Evolutionary conservation across 768 basidiomycete genomes (phyloP), one percentile per base, ranked within the genome.

Genomic region (Leccinum variicolor): DNA sequence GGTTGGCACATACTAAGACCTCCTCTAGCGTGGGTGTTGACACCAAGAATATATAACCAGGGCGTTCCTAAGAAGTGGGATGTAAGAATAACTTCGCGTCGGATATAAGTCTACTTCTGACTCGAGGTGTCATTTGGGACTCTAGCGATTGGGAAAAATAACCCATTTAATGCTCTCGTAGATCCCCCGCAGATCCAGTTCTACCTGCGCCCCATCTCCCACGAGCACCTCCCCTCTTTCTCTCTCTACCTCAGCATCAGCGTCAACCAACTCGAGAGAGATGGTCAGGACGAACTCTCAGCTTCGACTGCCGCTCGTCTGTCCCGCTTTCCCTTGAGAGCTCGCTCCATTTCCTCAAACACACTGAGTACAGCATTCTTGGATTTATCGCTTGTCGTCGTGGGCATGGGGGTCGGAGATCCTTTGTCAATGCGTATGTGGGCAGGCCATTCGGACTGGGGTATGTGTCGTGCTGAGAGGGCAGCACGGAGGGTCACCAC

Each of bases 281-380:
- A 48, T 13, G 72, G 73, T 75, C 76, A 57, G 73, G 66, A 64
- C 74, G 65, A 57, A 82, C 63, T 63, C 64, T 77, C 66, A 73
- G 58, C 62, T 69, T 72, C 60, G 76, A 63, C 60, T 59, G 69
- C 36, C 67, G 64, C 61, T 13, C 72, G 62, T 36, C 34, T 52
- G 6, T 64, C 67, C 41, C 73, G 77, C 65, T 83, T 88, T 70
- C 74, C 75, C 65, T 73, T 70, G 62, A 92, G 70, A 11, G 75
- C 64, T 60, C 77, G 74, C 64, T 90, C 90, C 76, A 91, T 75
- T 72, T 86, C 84, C 62, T 89, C 84, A 66, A 93, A 92, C 14
- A 87, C 88, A 61, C 72, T 81, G 52, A 85, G 59, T n/a, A 80
- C 75, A 3, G 76, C 77, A 11, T 71, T 58, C 50, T 67, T 69